A percentile compares a stretch with the other conserved stretches of the same genome.
phyloP scores from a whole-genome alignment of 2,329 filamentous ascomycete species.

The Teratosphaeria nubilosa region DNA sequence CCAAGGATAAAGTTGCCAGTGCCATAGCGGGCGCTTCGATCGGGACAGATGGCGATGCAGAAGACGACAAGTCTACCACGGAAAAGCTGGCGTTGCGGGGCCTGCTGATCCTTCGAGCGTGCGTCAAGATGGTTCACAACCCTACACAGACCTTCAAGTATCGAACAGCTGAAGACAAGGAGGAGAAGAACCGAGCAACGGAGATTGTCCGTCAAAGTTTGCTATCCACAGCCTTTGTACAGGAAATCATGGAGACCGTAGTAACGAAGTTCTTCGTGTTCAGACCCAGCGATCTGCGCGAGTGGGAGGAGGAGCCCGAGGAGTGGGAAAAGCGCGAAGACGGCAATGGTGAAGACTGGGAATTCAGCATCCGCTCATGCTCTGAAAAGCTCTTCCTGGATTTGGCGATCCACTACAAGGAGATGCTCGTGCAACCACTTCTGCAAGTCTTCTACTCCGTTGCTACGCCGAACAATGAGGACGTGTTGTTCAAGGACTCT shows the following conservation, averaged over 20 bases:
- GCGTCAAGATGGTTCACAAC: constrained; percentile 74
- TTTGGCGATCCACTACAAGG: constrained; percentile 79
- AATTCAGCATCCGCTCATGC: constrained; percentile 85
- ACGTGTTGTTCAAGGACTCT: constrained; percentile 81
- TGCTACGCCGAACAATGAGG: constrained; percentile 52
- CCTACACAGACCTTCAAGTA: constrained; percentile 78
- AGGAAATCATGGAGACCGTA: constrained; percentile 72
- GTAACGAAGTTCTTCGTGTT: constrained; percentile 86
- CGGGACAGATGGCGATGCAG: constrained; percentile 33
- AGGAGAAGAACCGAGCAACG: constrained; percentile 63
- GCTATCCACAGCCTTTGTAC: constrained; percentile 64
- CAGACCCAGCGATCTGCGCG: constrained; percentile 69
- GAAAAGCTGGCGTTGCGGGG: constrained; percentile 79
- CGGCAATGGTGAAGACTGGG: constrained; percentile 72
- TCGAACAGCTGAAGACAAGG: constrained; percentile 60
- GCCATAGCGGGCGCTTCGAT: constrained; percentile 29
- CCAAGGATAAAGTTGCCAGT: constrained; percentile 31
- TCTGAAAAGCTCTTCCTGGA: constrained; percentile 91
- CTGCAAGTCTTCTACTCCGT: constrained; percentile 74
- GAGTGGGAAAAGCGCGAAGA: constrained; percentile 92
- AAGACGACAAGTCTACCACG: constrained; percentile 33
- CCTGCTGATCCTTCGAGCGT: constrained; percentile 69
- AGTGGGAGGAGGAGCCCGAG: constrained; percentile 90
- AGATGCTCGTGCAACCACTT: constrained; percentile 66
- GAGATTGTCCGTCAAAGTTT: constrained; percentile 61